phyloP scores from a whole-genome alignment of 148 eudicot genomes.

The Salicornia ramosissima region DNA sequence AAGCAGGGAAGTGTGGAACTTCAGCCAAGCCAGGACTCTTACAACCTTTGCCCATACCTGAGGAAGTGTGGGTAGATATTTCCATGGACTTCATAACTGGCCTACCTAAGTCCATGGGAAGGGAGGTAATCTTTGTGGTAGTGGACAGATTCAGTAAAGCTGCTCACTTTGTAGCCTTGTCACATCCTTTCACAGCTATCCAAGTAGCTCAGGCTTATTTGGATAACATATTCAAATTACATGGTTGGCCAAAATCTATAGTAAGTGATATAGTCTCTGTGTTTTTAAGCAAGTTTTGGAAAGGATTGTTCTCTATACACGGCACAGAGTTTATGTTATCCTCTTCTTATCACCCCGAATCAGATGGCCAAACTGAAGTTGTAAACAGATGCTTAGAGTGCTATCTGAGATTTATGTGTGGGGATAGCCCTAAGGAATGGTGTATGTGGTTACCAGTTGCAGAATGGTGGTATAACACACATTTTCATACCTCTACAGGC shows the following conservation, averaged over 20 bases:
- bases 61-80: too few relatives aligned
- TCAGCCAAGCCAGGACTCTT: too few relatives aligned
- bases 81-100: too few relatives aligned
- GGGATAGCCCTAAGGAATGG: too few relatives aligned
- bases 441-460: background rate
- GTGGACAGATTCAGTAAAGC: too few relatives aligned
- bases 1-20: too few relatives aligned
- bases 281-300: background rate
- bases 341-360: slow-evolving; percentile 4
- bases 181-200: too few relatives aligned
- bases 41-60: too few relatives aligned
- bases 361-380: slow-evolving; percentile 1
- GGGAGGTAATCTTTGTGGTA: too few relatives aligned
- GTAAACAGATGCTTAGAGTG: slow-evolving; percentile 2
- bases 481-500: background rate
- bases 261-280: background rate
- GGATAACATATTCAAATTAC: background rate
- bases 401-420: background rate
- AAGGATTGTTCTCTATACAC: background rate
- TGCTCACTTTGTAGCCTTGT: too few relatives aligned
- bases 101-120: too few relatives aligned
- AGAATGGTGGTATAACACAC: background rate
- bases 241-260: background rate
- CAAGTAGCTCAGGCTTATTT: background rate
- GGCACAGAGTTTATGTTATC: background rate